These are phyloP conservation scores for Ricinus communis DNA, from an alignment of 345 rosid species.

Conservation along the genomic window DNA sequence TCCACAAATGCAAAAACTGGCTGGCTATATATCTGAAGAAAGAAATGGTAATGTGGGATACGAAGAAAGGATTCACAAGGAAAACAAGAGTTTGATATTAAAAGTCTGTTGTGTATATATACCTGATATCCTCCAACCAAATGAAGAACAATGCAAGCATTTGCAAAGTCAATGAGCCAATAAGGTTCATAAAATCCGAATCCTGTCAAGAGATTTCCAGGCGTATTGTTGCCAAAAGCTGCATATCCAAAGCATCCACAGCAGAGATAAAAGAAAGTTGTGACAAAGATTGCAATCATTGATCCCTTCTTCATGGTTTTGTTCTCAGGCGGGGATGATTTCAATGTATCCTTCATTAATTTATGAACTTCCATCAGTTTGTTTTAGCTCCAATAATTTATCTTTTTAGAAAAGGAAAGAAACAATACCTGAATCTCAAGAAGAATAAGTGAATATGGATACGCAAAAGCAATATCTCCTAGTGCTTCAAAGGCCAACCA, in stretches of 20 bases:
- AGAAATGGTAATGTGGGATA: neutral
- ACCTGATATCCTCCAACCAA: conserved; percentile 49
- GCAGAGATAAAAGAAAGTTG: conserved; percentile 40
- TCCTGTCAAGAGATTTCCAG: conserved; percentile 32
- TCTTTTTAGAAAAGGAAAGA: neutral
- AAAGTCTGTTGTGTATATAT: no score
- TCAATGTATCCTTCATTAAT: conserved; percentile 34
- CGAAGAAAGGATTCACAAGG: no score
- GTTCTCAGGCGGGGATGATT: conserved; percentile 41
- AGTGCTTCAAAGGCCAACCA: conserved; percentile 56
- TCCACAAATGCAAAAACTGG: conserved; percentile 65
- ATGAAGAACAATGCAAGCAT: conserved; percentile 33
- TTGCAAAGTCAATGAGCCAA: conserved; percentile 29
- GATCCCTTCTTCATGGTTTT: conserved; percentile 43
- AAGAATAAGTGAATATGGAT: conserved; percentile 56
- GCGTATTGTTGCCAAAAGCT: conserved; percentile 39
- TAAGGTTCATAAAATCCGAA: conserved; percentile 27
- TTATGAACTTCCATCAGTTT: neutral
- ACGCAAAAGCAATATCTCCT: conserved; percentile 62
- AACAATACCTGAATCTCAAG: conserved; percentile 60
- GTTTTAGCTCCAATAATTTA: neutral
- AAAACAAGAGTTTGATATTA: neutral
- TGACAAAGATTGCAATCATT: conserved; percentile 18
- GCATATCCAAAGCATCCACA: conserved; percentile 49
- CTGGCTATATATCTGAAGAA: conserved; percentile 55